Evolutionary conservation across 805 yeast species (phyloP), one percentile per base, ranked within the genome.

Genomic region (Candida rishiriensis): DNA sequence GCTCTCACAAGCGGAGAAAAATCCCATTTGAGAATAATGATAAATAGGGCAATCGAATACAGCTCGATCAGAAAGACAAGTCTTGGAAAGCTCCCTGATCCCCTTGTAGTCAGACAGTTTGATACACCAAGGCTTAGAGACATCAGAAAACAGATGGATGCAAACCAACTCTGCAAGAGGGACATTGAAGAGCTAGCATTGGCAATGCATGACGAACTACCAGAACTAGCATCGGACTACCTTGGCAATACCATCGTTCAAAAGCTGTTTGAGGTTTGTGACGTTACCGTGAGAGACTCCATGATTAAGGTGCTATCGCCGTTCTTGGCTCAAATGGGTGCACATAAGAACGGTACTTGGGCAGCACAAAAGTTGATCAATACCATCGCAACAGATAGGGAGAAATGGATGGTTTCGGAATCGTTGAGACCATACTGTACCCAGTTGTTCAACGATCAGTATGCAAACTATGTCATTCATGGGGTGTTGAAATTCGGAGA

Each of bases 291-390:
- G 45, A 87, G 88, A 58, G 83, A 86, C 53, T 76, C 84, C 61
- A 85, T 93, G 88, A 73, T 93, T 44, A 79, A 84, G 56, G 78
- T 78, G 51, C 78, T 95, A 34, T 71, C 84, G 3, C 95, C 90
- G 26, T 87, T 75, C 57, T 70, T 93, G 50, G 87, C 97, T 1
- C 95, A 88, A 54, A 84, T 91, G 73, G 93, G 97, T 55, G 83
- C 88, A 44, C 99, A 93, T 68, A 93, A 93, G 60, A 93, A 93
- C 63, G 99, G 99, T 49, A 93, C 99, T 5, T 93, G 99, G 99
- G 98, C 97, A 2, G 95, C 96, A 18, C 99, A 93, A 65, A 93
- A 91, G 65, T 83, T 93, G 64, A 89, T 93, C 54, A 85, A 81
- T 52, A 81, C 82, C 37, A 84, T 88, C 3, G 54, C 56, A 14